Evolutionary conservation across 164 flowering plant species (phyloP).

Genomic region (Berberis thunbergii): DNA sequence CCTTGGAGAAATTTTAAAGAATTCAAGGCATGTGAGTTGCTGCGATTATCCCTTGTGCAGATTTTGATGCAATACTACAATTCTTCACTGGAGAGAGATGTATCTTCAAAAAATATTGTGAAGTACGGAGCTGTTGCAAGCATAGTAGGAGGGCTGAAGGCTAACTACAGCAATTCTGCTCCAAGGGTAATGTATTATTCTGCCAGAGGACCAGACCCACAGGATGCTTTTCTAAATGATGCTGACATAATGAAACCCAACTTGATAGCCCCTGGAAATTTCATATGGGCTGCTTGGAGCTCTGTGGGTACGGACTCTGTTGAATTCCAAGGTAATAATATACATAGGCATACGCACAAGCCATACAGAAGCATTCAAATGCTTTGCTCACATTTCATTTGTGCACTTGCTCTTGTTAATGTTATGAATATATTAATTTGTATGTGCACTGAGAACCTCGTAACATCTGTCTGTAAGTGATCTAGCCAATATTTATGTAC

Average conservation of each 20-base stretch:
- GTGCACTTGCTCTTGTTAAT: too few species aligned
- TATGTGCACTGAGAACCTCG: too few species aligned
- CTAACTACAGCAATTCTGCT: constrained; percentile 59
- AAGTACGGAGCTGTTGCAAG: constrained; percentile 72
- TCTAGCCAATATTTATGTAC: too few species aligned
- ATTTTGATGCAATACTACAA: constrained; percentile 79
- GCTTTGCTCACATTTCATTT: too few species aligned
- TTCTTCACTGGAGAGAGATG: constrained; percentile 60
- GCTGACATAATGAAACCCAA: constrained; percentile 94
- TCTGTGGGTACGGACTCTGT: constrained; percentile 69
- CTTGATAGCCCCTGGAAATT: constrained; percentile 88
- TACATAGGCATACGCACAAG: neutral
- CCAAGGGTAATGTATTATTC: constrained; percentile 90
- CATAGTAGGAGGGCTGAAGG: constrained; percentile 68
- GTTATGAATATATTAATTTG: too few species aligned
- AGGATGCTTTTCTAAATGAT: constrained; percentile 57
- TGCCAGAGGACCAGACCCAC: constrained; percentile 98
- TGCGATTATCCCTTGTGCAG: constrained; percentile 28
- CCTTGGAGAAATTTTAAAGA: too few species aligned
- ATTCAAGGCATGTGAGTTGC: neutral
- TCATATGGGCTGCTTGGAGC: constrained; percentile 98
- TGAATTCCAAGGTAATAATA: constrained; percentile 66
- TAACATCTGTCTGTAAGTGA: too few species aligned
- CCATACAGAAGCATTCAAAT: neutral
- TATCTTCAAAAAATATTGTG: constrained; percentile 31